A percentile compares a stretch with the other conserved stretches of the same genome.
Conservation (phyloP, 2,329 filamentous ascomycete genomes). For the Allantophomopsis lycopodina region DNA sequence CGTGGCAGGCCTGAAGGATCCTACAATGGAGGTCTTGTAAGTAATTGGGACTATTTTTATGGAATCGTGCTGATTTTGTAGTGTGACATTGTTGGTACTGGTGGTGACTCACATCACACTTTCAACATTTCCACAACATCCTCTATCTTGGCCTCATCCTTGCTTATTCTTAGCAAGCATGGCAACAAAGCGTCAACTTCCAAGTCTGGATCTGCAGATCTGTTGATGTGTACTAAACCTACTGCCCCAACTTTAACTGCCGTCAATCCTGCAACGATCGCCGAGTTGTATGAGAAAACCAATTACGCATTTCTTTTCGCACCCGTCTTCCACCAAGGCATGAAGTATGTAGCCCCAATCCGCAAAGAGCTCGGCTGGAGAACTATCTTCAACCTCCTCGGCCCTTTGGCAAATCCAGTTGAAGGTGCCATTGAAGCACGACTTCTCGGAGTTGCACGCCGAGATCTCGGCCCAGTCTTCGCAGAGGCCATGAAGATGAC, state of each 20-base stretch:
- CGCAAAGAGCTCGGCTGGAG: conserved; percentile 83
- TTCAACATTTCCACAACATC: conserved; percentile 97
- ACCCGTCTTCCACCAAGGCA: conserved; percentile 90
- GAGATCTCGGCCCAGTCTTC: conserved; percentile 78
- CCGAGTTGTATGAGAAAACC: conserved; percentile 58
- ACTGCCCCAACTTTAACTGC: conserved; percentile 60
- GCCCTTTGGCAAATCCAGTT: conserved; percentile 82
- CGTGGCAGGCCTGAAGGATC: conserved; percentile 52
- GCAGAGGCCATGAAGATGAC: conserved; percentile 68
- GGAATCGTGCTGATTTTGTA: conserved; percentile 1
- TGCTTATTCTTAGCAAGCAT: conserved; percentile 84
- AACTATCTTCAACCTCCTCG: conserved; percentile 95
- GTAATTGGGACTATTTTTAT: conserved; percentile 17
- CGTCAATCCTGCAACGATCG: conserved; percentile 58
- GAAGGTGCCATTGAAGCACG: conserved; percentile 77
- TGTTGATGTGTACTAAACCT: conserved; percentile 64
- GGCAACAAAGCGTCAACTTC: conserved; percentile 93
- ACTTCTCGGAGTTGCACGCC: conserved; percentile 82
- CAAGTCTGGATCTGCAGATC: conserved; percentile 87
- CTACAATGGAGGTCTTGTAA: conserved; percentile 74
- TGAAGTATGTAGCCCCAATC: conserved; percentile 77
- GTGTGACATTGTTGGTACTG: conserved; percentile 94
- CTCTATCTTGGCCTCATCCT: conserved; percentile 77
- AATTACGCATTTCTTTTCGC: conserved; percentile 97
- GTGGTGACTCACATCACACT: conserved; percentile 90